Base-by-base conservation (phyloP, 257 asterid species). In the Schizonepeta tenuifolia region DNA sequence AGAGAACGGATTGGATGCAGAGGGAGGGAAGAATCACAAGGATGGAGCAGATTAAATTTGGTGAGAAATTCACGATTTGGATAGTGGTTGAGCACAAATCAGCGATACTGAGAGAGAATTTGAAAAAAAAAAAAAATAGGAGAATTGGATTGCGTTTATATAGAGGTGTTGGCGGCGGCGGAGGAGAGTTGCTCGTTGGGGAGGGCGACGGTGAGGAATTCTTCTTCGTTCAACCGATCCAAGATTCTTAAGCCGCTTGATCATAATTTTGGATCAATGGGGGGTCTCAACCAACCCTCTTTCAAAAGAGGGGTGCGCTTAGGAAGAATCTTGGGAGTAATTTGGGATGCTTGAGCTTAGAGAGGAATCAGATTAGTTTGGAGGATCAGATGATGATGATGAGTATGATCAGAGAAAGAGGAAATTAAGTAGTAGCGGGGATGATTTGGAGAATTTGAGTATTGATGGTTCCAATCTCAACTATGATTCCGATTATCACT, bases 271-370 rank as follows among this genome's bases (percentile, higher is more conserved):
- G n/a, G n/a, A n/a, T 74, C 94, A 36, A 54, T 65, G n/a, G n/a
- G 73, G 97, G 96, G 35, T 71, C 92, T 53, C 97, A 86, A 26
- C 99, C 99, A 0, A 94, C 98, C 24, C 88, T 94, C 31, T 94
- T 94, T 22, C 98, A 94, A 35, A 94, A 94, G 65, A 86, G 97
- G 87, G 97, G 97, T 71, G 96, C 98, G 2, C 86, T 86, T 18
- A 84, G 87, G 72, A 87, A 83, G 79, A 87, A 83, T 67, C 70
- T 81, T 22, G 84, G 73, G 9, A 65, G 79, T 58, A 80, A 78
- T 73, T 68, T 83, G 77, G 91, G 91, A 65, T 60, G 58, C 43
- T 75, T 86, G 72, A 78, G 71, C 75, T 77, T 86, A n/a, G 87
- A 88, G 11, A 66, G 49, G 53, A 86, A 75, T 13, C 86, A 88